Evolutionary conservation across 164 flowering plant genomes (phyloP).

Genomic region (Vitis rupestris): DNA sequence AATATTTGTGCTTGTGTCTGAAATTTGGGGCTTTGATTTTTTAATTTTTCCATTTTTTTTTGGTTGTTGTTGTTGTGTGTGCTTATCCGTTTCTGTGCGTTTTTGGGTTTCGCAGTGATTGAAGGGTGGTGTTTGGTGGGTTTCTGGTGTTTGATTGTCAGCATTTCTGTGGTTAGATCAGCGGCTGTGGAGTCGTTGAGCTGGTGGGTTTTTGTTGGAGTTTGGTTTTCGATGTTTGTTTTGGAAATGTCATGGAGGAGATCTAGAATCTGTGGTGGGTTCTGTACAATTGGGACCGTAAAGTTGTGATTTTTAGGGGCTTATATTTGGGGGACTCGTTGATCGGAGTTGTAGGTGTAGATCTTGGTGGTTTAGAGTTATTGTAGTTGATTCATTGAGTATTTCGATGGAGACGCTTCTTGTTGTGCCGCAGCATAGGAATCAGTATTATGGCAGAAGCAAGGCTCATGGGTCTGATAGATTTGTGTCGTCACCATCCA

Average conservation of each 20-base stretch:
- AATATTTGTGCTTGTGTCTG: neutral
- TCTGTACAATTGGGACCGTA: neutral
- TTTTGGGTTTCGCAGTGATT: neutral
- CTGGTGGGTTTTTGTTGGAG: neutral
- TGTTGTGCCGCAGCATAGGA: constrained; percentile 56
- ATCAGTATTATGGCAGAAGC: constrained; percentile 42
- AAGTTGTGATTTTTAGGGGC: constrained; percentile 11
- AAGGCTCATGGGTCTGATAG: constrained; percentile 24
- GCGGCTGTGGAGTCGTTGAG: neutral
- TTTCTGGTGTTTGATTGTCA: too few species aligned
- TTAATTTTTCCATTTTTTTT: neutral
- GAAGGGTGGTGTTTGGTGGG: too few species aligned
- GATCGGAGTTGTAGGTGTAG: neutral
- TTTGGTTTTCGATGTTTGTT: neutral
- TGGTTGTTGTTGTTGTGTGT: neutral
- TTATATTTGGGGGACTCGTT: neutral
- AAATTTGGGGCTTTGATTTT: neutral
- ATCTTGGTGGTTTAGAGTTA: too few species aligned
- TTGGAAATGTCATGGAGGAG: constrained; percentile 15
- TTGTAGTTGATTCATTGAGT: constrained; percentile 1
- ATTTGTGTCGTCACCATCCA: constrained; percentile 36
- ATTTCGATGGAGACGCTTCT: constrained; percentile 68
- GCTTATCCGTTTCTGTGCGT: neutral
- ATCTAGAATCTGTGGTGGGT: constrained; percentile 4
- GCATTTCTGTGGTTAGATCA: neutral